Conservation (phyloP, 2,329 filamentous ascomycete genomes). For the Colletotrichum sojae region DNA sequence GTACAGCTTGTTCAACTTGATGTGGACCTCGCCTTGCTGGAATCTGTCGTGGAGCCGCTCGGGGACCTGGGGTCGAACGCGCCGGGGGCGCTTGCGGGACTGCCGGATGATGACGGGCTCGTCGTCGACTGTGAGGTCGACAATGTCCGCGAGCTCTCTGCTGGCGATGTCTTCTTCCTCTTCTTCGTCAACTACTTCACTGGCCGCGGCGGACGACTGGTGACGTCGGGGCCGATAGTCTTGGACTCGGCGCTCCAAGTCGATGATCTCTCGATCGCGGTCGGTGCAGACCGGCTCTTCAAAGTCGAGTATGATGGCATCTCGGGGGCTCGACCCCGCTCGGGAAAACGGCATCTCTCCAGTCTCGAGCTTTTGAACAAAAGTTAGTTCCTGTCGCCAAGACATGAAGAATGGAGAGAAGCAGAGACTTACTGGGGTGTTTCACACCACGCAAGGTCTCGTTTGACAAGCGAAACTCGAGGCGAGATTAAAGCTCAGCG, state of each 20-base stretch:
- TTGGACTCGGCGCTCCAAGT: conserved; percentile 6
- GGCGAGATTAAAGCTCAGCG: no score
- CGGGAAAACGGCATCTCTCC: background rate
- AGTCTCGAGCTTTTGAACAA: background rate
- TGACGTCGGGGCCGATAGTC: conserved; percentile 9
- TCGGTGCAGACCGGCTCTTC: background rate
- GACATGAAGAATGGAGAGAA: background rate
- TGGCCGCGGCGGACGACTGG: background rate
- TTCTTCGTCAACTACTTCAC: conserved; percentile 26
- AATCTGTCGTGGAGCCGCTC: conserved; percentile 1
- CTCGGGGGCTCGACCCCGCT: conserved; percentile 3
- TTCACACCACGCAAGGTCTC: no score
- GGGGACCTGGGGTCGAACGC: background rate
- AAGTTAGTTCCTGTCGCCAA: background rate
- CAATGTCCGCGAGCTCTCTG: conserved; percentile 45
- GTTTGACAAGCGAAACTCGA: no score
- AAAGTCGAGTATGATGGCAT: conserved; percentile 17
- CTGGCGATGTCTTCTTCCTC: conserved; percentile 39
- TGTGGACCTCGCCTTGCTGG: background rate
- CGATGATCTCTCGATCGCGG: background rate
- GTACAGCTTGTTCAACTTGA: conserved; percentile 48
- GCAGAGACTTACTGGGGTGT: no score
- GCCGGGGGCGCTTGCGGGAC: conserved; percentile 2
- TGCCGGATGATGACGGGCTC: background rate
- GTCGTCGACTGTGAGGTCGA: conserved; percentile 53